Conservation (phyloP, 179 eudicot species). For the Vitellaria paradoxa region DNA sequence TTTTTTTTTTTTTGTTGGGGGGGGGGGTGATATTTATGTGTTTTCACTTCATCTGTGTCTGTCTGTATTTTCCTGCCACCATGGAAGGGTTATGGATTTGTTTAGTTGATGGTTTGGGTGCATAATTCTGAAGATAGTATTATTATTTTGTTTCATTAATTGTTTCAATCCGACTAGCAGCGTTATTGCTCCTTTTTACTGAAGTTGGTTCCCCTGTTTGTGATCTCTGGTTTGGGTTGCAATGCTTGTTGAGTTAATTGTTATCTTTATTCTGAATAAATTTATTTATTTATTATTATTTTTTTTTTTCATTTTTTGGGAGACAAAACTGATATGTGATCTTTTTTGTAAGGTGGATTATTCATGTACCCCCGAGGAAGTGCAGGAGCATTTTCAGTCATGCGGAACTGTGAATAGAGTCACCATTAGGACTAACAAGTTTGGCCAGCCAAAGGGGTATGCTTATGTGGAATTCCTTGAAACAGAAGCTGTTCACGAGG, state of each 20-base stretch:
- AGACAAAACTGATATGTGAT: constrained; percentile 11
- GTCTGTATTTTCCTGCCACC: no score
- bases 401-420: constrained; percentile 67
- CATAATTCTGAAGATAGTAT: not conserved
- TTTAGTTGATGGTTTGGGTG: no score
- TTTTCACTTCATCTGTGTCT: no score
- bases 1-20: no score
- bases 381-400: constrained; percentile 61
- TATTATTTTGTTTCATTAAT: not conserved
- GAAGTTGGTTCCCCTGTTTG: not conserved
- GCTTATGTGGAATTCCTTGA: constrained; percentile 65
- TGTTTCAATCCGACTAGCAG: not conserved
- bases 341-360: constrained; percentile 47
- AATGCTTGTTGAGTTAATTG: not conserved
- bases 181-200: not conserved
- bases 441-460: constrained; percentile 69
- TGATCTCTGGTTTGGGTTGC: not conserved
- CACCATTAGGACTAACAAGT: constrained; percentile 55
- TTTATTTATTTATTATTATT: no score
- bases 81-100: no score
- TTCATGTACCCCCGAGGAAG: constrained; percentile 68
- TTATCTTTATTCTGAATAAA: not conserved
- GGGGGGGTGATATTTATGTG: no score
- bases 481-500: constrained; percentile 55
- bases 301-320: not conserved